Percentiles rank a stretch among this genome's conserved stretches.
Conservation (phyloP, 2,329 filamentous ascomycete genomes). For the Teratosphaeria gauchensis region DNA sequence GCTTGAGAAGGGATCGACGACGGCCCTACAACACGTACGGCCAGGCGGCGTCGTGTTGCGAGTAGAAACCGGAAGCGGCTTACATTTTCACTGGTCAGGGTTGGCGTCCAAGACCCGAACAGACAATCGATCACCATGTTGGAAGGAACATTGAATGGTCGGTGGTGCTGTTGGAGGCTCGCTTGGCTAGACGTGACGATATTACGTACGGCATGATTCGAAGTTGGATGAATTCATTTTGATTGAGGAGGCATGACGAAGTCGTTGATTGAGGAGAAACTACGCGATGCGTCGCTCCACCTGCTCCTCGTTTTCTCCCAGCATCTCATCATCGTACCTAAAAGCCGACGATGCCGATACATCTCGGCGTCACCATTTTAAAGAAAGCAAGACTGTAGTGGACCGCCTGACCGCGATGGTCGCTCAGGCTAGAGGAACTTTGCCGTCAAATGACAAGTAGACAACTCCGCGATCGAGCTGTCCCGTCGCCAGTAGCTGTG, state of each 20-base stretch:
- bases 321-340: not conserved
- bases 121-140: not conserved
- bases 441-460: not conserved
- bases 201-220: no score
- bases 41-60: not conserved
- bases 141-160: no score
- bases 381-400: not conserved
- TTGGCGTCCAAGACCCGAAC: not conserved
- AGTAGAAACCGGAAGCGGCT: not conserved
- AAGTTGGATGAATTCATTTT: no score
- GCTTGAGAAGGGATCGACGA: not conserved
- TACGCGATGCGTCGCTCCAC: not conserved
- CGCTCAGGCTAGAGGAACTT: not conserved
- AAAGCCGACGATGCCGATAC: not conserved
- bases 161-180: no score
- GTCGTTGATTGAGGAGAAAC: not conserved
- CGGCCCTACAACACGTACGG: no score
- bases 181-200: no score
- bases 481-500: not conserved
- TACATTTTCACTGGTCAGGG: not conserved
- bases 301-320: not conserved
- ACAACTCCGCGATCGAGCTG: not conserved
- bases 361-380: not conserved
- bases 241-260: not conserved
- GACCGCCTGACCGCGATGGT: not conserved